Evolutionary conservation across 148 eudicot species (phyloP), one percentile per base, ranked within the genome.

Genomic region (Fagopyrum tataricum): DNA sequence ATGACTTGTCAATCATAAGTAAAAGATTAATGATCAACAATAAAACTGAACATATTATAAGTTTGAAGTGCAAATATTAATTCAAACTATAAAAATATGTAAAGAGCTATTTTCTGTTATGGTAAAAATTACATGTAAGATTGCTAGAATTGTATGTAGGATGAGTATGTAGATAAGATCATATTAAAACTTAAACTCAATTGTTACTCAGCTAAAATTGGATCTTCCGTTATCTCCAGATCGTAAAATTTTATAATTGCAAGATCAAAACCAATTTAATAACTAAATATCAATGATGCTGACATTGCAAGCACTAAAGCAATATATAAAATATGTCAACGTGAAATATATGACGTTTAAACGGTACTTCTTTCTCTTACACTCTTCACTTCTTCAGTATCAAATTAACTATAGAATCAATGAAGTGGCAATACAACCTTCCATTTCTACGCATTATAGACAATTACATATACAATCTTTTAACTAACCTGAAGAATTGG

Each of bases 401-500:
- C 58, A 59, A 10, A 59, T 12, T 10, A 39, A 59, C 39, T 59
- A 24, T 13, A 59, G 1, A 9, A 59, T 24, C 13, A 7, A 59
- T 2, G 66, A 24, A 24, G 66, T 0, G 10, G 14, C 39, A 11
- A 7, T 8, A 20, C 31, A 56, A 15, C 62, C 62, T 8, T 9
- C 10, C 62, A 21, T 56, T 56, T 52, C 11, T 58, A 58, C n/a
- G 7, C 1, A 26, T 61, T 61, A 31, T 61, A 61, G 42, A 31
- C n/a, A 4, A 5, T 9, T 64, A 31, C 10, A 39, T 14, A 64
- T 14, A 64, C 41, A 64, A 64, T 13, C 20, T 64, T 5, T 31
- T 9, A 59, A 56, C 69, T 39, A n/a, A 95, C 93, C 96, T 77
- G 99, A 90, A 11, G 86, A 80, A 81, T 91, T 96, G 74, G 96